Base-by-base conservation (phyloP, 179 eudicot species). In the Beta corolliflora region DNA sequence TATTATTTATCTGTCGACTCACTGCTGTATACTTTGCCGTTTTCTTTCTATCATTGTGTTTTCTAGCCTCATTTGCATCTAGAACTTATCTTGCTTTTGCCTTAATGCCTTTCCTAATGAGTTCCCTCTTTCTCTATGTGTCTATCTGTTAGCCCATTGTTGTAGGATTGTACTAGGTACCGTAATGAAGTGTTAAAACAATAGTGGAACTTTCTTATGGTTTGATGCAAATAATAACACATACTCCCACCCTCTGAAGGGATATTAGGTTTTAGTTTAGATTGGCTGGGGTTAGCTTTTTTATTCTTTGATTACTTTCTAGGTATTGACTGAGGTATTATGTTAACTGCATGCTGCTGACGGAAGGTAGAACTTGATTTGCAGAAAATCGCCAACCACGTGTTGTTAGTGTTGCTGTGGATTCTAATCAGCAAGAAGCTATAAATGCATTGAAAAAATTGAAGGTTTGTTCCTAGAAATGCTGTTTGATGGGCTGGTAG, bases 381-480 rank as follows among this genome's bases (percentile, higher is more conserved):
- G 52, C 85, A 88, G 89, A 83, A 73, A 86, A 81, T 81, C 82
- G 55, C 72, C 85, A 86, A 60, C 86, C 90, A 21, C 83, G 89
- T 46, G 63, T 88, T 29, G 73, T 94, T 81, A 88, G 89, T 79
- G 82, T 87, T 78, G 75, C 86, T 79, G 89, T 86, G 87, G 99
- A 95, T 89, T 81, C 90, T 53, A 82, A 89, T 83, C 98, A 95
- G 83, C 86, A 83, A 80, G 97, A 95, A 91, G 95, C 99, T 82
- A 71, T 95, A 45, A 77, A 75, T 59, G 41, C 86, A 25, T 80
- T 95, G 81, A 94, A 88, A 90, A 90, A 90, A 81, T 83, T 95
- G 89, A 95, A 94, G 99, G 99, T 95, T 83, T 71, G 86, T 77
- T 85, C 46, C 81, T 68, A 41, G 79, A 60, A 77, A 75, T 77